A percentile compares a stretch with the other conserved stretches of the same genome.
These are phyloP conservation scores for Deinandra increscens DNA, from an alignment of 129 eudicot species.

Conservation along the genomic window DNA sequence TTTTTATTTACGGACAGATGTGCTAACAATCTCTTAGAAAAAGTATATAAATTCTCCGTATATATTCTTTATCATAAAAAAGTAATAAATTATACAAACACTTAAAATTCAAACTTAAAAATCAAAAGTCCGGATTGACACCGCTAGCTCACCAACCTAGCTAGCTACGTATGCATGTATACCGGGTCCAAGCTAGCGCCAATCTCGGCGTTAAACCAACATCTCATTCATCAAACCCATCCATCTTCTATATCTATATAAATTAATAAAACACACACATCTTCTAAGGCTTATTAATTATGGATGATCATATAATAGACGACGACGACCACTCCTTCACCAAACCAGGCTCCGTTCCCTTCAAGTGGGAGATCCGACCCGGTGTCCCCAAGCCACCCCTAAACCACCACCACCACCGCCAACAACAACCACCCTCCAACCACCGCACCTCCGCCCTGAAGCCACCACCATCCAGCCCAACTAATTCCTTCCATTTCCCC, in stretches of 20 bases:
- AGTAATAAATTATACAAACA: no score
- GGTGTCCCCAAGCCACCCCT: slow-evolving; percentile 70
- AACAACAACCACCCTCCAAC: slow-evolving; percentile 7
- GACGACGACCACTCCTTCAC: slow-evolving; percentile 65
- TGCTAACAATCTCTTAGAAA: no score
- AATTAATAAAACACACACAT: neutral
- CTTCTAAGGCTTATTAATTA: neutral
- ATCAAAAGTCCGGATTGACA: slow-evolving; percentile 3
- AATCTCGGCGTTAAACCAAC: slow-evolving; percentile 49
- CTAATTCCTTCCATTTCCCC: slow-evolving; percentile 41
- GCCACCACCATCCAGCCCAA: slow-evolving; percentile 47
- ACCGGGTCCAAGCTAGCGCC: slow-evolving; percentile 7
- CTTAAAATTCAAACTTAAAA: neutral
- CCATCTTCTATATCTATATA: neutral
- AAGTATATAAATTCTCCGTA: no score
- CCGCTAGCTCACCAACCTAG: slow-evolving; percentile 13
- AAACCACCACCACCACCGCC: slow-evolving; percentile 20
- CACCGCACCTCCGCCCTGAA: slow-evolving; percentile 23
- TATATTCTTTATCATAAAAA: no score
- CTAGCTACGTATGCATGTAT: no score
- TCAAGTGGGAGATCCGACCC: slow-evolving; percentile 87
- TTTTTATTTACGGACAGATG: no score
- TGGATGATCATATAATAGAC: slow-evolving; percentile 43
- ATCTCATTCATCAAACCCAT: neutral
- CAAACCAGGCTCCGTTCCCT: slow-evolving; percentile 68